These are phyloP conservation scores for Strobilomyces echinocephalus DNA, from an alignment of 768 basidiomycete species.

Conservation along the genomic window DNA sequence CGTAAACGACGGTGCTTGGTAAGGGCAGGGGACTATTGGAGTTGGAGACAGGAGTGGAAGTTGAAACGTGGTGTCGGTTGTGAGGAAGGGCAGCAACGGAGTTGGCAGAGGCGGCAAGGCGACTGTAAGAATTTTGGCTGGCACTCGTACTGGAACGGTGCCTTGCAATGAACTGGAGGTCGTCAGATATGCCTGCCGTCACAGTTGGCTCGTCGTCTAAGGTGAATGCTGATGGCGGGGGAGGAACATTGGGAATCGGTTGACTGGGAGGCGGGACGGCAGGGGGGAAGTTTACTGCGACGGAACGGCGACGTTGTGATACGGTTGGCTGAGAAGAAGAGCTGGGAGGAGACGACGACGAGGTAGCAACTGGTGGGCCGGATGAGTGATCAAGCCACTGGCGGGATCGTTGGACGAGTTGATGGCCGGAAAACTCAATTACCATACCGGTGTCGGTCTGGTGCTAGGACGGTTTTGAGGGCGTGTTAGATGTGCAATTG, in stretches of 20 bases:
- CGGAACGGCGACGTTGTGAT: conserved; percentile 61
- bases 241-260: conserved; percentile 68
- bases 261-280: conserved; percentile 68
- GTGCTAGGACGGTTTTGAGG: not conserved
- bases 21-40: conserved; percentile 27
- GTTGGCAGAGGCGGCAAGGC: conserved; percentile 43
- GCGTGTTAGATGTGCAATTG: conserved; percentile 2
- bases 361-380: conserved; percentile 20
- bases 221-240: conserved; percentile 19
- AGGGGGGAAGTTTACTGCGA: conserved; percentile 58
- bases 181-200: conserved; percentile 24
- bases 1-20: conserved; percentile 23
- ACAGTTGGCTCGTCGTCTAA: conserved; percentile 20
- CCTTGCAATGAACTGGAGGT: conserved; percentile 26
- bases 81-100: conserved; percentile 61
- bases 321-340: conserved; percentile 27
- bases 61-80: conserved; percentile 36
- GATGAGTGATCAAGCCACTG: conserved; percentile 32
- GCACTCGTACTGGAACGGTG: conserved; percentile 36
- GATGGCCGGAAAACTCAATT: conserved; percentile 27
- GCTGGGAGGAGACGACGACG: conserved; percentile 31
- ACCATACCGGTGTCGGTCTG: conserved; percentile 22
- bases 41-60: conserved; percentile 21
- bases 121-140: conserved; percentile 27
- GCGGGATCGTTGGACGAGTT: conserved; percentile 28